phyloP scores from a whole-genome alignment of 1,284 basidiomycete genomes.

The Cerrena zonata region DNA sequence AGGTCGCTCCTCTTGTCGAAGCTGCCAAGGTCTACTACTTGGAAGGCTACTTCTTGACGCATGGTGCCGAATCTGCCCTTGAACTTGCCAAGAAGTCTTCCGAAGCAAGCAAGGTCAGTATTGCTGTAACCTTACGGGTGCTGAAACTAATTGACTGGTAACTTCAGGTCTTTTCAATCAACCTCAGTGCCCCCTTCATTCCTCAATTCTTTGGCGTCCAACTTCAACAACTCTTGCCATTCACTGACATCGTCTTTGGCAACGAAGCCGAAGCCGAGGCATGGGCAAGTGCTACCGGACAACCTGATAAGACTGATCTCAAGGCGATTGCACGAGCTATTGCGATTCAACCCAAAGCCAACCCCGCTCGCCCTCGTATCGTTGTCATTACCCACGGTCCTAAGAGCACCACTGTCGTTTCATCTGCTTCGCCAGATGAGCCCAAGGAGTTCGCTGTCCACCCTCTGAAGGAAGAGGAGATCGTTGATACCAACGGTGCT shows the following conservation, averaged over 20 bases:
- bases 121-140: background rate
- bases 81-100: conserved; percentile 81
- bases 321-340: conserved; percentile 67
- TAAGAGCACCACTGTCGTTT: conserved; percentile 75
- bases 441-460: conserved; percentile 60
- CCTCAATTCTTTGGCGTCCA: conserved; percentile 88
- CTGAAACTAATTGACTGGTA: background rate
- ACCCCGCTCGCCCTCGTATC: conserved; percentile 68
- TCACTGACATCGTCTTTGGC: conserved; percentile 83
- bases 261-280: conserved; percentile 93
- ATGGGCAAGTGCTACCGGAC: conserved; percentile 69
- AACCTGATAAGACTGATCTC: conserved; percentile 58
- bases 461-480: conserved; percentile 60
- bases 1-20: conserved; percentile 74
- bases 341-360: conserved; percentile 64
- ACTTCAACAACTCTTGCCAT: conserved; percentile 74
- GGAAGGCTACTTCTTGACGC: conserved; percentile 96
- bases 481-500: conserved; percentile 98
- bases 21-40: conserved; percentile 88
- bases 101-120: conserved; percentile 64
- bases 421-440: conserved; percentile 48
- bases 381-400: conserved; percentile 93
- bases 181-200: conserved; percentile 97
- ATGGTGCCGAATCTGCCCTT: conserved; percentile 74
- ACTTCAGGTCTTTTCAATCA: conserved; percentile 75